These are phyloP conservation scores for Schoenoplectus tabernaemontani DNA, from an alignment of 202 grass and related monocot genomes.

Conservation along the genomic window DNA sequence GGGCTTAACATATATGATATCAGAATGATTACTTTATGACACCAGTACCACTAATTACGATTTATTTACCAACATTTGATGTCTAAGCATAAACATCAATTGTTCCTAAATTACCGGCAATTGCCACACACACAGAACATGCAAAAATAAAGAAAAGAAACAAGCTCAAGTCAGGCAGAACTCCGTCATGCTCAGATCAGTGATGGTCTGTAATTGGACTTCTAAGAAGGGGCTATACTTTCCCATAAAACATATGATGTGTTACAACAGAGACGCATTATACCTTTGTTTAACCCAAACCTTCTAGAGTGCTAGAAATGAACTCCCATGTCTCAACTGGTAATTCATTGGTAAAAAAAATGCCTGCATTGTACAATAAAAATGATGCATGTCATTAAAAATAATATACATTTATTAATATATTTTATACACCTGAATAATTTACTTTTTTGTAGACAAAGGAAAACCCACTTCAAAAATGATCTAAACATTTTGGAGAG, in stretches of 20 bases:
- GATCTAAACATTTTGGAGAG: no score
- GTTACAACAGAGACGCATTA: conserved; percentile 3
- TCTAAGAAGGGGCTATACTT: background rate
- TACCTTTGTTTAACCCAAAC: conserved; percentile 80
- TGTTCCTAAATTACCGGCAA: background rate
- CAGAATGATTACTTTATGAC: background rate
- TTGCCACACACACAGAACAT: background rate
- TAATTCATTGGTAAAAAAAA: conserved; percentile 86
- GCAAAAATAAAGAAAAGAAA: background rate
- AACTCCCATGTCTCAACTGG: conserved; percentile 79
- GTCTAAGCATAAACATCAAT: background rate
- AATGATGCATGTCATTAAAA: background rate
- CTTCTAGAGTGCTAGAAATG: conserved; percentile 67
- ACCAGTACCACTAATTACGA: background rate
- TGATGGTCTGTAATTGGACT: background rate
- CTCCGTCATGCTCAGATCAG: background rate
- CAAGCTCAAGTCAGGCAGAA: background rate
- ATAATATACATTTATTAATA: background rate
- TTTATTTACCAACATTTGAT: background rate
- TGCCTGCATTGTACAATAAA: conserved; percentile 33
- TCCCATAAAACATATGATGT: background rate
- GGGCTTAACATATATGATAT: background rate
- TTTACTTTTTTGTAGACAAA: no score
- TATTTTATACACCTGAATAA: no score
- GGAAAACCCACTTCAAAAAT: no score